phyloP scores from a whole-genome alignment of 2,329 filamentous ascomycete species.

The Sporothrix globosa region DNA sequence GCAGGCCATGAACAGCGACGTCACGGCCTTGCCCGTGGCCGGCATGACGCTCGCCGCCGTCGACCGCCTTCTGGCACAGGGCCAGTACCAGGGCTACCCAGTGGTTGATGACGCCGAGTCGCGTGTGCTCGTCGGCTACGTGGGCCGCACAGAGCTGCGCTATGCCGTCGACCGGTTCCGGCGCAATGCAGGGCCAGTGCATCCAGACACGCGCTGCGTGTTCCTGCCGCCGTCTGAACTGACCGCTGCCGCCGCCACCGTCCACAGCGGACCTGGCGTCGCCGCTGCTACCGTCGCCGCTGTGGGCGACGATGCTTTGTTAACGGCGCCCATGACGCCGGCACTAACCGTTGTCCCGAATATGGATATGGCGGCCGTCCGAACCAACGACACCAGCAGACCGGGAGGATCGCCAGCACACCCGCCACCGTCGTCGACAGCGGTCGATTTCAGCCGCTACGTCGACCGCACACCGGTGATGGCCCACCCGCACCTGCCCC shows the following conservation, averaged over 20 bases:
- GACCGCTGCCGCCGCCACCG: constrained; percentile 41
- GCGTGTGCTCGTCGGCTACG: constrained; percentile 83
- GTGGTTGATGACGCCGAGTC: constrained; percentile 75
- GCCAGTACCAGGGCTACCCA: constrained; percentile 89
- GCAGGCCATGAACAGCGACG: constrained; percentile 79
- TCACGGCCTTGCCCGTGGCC: constrained; percentile 72
- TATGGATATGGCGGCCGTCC: constrained; percentile 22
- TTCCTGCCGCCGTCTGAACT: constrained; percentile 60
- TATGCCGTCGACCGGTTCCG: constrained; percentile 86
- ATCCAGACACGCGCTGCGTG: constrained; percentile 69
- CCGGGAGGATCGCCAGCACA: constrained; percentile 36
- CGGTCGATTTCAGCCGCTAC: constrained; percentile 81
- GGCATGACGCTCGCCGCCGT: constrained; percentile 77
- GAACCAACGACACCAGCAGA: neutral
- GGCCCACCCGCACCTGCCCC: constrained; percentile 84
- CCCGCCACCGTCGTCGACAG: constrained; percentile 42
- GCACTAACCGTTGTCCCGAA: constrained; percentile 44
- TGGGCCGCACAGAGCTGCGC: constrained; percentile 85
- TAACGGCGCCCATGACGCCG: constrained; percentile 47
- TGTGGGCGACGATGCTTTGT: constrained; percentile 35
- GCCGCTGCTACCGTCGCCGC: constrained; percentile 13
- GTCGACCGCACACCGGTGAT: constrained; percentile 88
- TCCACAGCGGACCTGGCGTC: no score
- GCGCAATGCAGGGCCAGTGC: constrained; percentile 64
- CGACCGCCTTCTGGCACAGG: constrained; percentile 74